Evolutionary conservation across 192 early-diverging fungal species (phyloP).

Genomic region (Entomortierella lignicola): DNA sequence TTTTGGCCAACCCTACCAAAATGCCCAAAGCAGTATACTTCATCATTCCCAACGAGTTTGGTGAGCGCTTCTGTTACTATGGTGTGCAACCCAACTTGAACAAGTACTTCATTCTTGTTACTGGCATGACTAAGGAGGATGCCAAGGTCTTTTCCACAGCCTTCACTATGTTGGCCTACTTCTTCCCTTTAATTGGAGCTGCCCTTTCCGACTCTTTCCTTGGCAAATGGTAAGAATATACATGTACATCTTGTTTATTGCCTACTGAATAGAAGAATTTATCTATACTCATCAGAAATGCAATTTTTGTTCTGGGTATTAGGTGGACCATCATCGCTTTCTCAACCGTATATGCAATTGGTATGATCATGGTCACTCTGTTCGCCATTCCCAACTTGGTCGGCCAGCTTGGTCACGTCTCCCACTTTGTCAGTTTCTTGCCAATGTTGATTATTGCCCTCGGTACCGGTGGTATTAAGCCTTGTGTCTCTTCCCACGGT

Average conservation of each 20-base stretch:
- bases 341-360: conserved; percentile 61
- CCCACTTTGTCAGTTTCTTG: conserved; percentile 51
- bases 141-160: conserved; percentile 45
- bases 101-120: conserved; percentile 54
- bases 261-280: too few relatives aligned
- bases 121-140: conserved; percentile 31
- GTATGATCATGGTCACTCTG: conserved; percentile 61
- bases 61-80: conserved; percentile 69
- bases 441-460: conserved; percentile 65
- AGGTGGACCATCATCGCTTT: conserved; percentile 57
- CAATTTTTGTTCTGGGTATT: too few relatives aligned
- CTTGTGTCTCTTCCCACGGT: conserved; percentile 52
- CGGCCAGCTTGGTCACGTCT: conserved; percentile 27
- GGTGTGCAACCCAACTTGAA: conserved; percentile 66
- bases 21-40: conserved; percentile 59
- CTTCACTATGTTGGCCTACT: conserved; percentile 66
- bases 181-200: conserved; percentile 69
- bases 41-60: conserved; percentile 65
- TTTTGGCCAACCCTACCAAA: conserved; percentile 59
- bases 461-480: conserved; percentile 76
- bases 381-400: conserved; percentile 59
- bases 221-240: conserved; percentile 66
- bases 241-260: conserved; percentile 53
- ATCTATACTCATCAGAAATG: too few relatives aligned
- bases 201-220: conserved; percentile 72